Base-by-base conservation (phyloP, 345 rosid species). In the Brassica cretica region DNA sequence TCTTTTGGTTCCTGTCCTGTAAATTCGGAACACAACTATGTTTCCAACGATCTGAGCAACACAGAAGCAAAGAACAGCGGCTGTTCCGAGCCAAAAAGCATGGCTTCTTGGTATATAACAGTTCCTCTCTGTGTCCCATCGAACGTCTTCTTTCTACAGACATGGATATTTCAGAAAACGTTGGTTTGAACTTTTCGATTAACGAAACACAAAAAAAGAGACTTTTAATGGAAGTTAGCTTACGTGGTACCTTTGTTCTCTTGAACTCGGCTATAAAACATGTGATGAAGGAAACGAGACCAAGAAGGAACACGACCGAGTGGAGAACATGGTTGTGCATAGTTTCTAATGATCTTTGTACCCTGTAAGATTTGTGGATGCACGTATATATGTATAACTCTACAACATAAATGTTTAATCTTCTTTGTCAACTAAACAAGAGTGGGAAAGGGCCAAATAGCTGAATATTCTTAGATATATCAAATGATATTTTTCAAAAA, bases 261-360 rank as follows among this genome's bases (percentile, higher is more conserved):
- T 85, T 87, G 64, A 81, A 68, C 82, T 90, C 97, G 4, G 98
- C 93, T 18, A 85, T 24, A 1, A 91, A 21, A 82, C 94, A 90
- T 12, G 86, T 85, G 65, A 82, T 61, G 65, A 86, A 82, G 35
- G 94, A 85, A 66, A 83, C 72, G 5, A 89, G 53, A 72, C 86
- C 87, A 16, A 93, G 89, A 71, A 70, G 72, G 70, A 77, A 55
- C 30, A 81, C 74, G 66, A 76, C 51, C 27, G 41, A 66, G 24
- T 66, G 58, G 46, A 65, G 72, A 7, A 71, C 39, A 16, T 24
- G 44, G 9, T 30, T 66, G 6, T 70, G 72, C 83, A 80, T 80
- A 70, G 72, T 80, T 69, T 63, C 58, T 56, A 30, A 58, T 27
- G 61, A 65, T 27, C 61, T 68, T 60, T 61, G 49, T 78, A 24